These are phyloP conservation scores for Aspergillus biplanus DNA, from an alignment of 495 filamentous ascomycete genomes.

Conservation along the genomic window DNA sequence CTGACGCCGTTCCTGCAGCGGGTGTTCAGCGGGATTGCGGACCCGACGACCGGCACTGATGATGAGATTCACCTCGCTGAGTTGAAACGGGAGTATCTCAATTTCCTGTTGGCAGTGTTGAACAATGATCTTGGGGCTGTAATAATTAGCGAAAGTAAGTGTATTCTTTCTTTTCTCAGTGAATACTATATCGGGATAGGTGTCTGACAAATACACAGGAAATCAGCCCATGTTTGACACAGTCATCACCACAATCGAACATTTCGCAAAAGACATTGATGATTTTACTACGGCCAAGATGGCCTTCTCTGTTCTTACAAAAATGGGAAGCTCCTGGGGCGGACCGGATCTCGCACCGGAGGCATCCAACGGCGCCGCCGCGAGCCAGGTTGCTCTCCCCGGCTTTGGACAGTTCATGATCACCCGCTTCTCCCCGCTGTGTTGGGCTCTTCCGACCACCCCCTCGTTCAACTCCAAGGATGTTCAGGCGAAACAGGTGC, in stretches of 20 bases:
- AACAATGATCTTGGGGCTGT: conserved; percentile 88
- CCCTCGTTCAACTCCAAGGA: conserved; percentile 80
- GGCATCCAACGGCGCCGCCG: conserved; percentile 39
- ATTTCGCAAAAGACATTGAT: conserved; percentile 75
- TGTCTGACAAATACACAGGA: conserved; percentile 37
- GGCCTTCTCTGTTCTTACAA: conserved; percentile 75
- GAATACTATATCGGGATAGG: neutral
- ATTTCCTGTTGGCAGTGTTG: conserved; percentile 83
- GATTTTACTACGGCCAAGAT: conserved; percentile 82
- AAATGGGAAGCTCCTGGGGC: conserved; percentile 83
- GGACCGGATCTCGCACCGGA: conserved; percentile 72
- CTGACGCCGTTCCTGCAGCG: conserved; percentile 87
- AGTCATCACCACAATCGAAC: conserved; percentile 79
- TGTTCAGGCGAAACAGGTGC: conserved; percentile 79
- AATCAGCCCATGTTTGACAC: conserved; percentile 89
- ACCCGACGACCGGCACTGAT: conserved; percentile 88
- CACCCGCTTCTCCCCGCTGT: conserved; percentile 80
- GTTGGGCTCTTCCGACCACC: conserved; percentile 81
- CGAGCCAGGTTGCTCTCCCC: conserved; percentile 62
- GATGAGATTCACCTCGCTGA: conserved; percentile 93
- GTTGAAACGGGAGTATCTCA: conserved; percentile 88
- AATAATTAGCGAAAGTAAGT: conserved; percentile 76
- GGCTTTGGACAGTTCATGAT: conserved; percentile 95
- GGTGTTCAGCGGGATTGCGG: conserved; percentile 80
- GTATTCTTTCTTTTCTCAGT: neutral